Base-by-base conservation (phyloP, 164 flowering plant species). In the Aristolochia contorta region DNA sequence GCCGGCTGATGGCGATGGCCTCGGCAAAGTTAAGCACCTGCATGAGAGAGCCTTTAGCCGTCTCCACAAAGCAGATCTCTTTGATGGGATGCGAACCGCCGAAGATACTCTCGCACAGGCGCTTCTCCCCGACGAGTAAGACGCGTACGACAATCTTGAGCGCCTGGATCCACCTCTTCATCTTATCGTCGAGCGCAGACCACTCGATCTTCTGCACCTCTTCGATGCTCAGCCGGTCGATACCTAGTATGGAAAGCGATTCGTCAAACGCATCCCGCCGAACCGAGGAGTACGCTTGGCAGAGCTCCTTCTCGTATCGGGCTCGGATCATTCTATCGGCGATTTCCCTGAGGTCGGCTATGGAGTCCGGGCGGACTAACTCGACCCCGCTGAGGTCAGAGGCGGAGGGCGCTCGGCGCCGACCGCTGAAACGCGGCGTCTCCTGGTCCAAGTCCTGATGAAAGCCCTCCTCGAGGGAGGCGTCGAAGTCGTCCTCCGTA, bases 161-260 rank as follows among this genome's bases (percentile, higher is more conserved):
- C 6, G 86, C 91, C 56, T 79, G 87, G 27, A 75, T 65, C 99
- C 99, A 94, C 25, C 78, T 91, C 87, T 80, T 91, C 93, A 94
- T 89, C 73, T 86, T 88, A 72, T 86, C 96, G 69, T 86, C 97
- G 76, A 94, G 70, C 0, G 63, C 37, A 14, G 43, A 73, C 97
- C 97, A 88, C 58, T 85, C 95, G 47, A 85, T 80, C 76, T 67
- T 88, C 80, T 84, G 95, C 19, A 89, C 88, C 56, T 86, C 95
- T 65, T 91, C 99, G 27, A 91, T 88, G 60, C 95, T 86, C 67
- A 88, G 41, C 63, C 74, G 85, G 71, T 94, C 99, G 52, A 91
- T 74, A 4, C 91, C 97, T 14, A 94, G 75, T 47, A 82, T 73
- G 37, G 62, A 54, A 54, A 91, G 62, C 71, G 83, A 85, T 76